Evolutionary conservation across 2,329 filamentous ascomycete genomes (phyloP).

Genomic region (Cadophora sp.): DNA sequence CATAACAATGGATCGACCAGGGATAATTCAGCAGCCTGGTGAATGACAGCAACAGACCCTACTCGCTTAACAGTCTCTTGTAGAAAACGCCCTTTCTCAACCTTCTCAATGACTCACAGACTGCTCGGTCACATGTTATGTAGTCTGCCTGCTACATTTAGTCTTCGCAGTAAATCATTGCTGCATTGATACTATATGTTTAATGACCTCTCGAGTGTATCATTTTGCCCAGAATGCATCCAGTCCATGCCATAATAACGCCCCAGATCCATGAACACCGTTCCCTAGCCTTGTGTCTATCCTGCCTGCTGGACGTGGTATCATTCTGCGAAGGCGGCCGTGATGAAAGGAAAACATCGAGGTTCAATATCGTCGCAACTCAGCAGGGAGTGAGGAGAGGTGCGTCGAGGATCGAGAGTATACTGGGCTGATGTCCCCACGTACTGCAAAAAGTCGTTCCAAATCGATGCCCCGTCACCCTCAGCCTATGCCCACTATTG

Average conservation of each 20-base stretch:
- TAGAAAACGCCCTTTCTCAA: not conserved
- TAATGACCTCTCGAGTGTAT: not conserved
- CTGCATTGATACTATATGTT: not conserved
- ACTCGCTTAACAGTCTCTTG: too few species aligned
- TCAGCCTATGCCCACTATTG: conserved; percentile 40
- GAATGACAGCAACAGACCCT: too few species aligned
- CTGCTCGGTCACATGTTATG: not conserved
- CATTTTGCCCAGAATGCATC: conserved; percentile 1
- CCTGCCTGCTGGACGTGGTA: conserved; percentile 21
- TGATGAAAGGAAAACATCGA: not conserved
- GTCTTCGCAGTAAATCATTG: conserved; percentile 6
- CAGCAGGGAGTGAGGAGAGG: not conserved
- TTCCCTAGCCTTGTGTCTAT: conserved; percentile 13
- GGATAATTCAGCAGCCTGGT: too few species aligned
- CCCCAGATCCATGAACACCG: conserved; percentile 18
- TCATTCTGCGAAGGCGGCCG: conserved; percentile 20
- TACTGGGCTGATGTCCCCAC: not conserved
- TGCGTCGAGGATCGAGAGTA: not conserved
- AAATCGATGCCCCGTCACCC: not conserved
- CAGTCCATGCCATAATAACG: conserved; percentile 6
- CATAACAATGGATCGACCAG: too few species aligned
- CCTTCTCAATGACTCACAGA: not conserved
- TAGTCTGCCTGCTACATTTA: not conserved
- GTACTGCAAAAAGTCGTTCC: not conserved
- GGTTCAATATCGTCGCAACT: too few species aligned